Evolutionary conservation across 2,329 filamentous ascomycete genomes (phyloP).

Genomic region (Trichoderma koningiopsis): DNA sequence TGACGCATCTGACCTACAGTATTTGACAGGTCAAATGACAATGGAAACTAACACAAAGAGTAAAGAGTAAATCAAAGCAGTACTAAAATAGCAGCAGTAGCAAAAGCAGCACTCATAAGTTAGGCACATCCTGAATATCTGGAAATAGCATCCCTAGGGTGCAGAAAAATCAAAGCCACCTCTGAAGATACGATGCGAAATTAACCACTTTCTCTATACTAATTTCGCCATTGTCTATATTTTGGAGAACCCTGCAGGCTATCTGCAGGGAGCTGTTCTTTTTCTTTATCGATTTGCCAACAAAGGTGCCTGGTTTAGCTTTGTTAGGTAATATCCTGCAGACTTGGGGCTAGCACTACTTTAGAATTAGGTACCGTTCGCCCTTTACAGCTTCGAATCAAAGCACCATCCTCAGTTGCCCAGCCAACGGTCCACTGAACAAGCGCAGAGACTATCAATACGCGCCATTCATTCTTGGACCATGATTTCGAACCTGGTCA

Average conservation of each 20-base stretch:
- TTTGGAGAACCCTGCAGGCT: not conserved
- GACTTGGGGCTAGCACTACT: not conserved
- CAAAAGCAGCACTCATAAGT: not conserved
- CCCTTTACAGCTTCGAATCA: not conserved
- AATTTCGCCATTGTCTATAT: not conserved
- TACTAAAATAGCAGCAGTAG: not conserved
- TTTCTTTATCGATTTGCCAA: conserved; percentile 2
- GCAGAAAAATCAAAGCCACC: not conserved
- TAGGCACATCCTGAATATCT: not conserved
- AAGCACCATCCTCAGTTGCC: not conserved
- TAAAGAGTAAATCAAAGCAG: not conserved
- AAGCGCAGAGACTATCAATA: not conserved
- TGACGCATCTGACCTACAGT: not conserved
- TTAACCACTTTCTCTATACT: not conserved
- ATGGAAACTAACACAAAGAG: not conserved
- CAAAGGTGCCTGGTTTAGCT: not conserved
- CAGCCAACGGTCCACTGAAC: not conserved
- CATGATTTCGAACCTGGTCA: not conserved
- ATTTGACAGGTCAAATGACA: conserved; percentile 9
- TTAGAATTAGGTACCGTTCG: not conserved
- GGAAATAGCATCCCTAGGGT: not conserved
- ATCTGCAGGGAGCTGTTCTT: not conserved
- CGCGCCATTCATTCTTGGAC: not conserved
- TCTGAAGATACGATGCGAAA: not conserved
- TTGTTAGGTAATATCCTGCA: not conserved